Percentiles rank a stretch among this genome's conserved stretches.
Evolutionary conservation across 148 eudicot species (phyloP).

Genomic region (Heliosperma pusillum): DNA sequence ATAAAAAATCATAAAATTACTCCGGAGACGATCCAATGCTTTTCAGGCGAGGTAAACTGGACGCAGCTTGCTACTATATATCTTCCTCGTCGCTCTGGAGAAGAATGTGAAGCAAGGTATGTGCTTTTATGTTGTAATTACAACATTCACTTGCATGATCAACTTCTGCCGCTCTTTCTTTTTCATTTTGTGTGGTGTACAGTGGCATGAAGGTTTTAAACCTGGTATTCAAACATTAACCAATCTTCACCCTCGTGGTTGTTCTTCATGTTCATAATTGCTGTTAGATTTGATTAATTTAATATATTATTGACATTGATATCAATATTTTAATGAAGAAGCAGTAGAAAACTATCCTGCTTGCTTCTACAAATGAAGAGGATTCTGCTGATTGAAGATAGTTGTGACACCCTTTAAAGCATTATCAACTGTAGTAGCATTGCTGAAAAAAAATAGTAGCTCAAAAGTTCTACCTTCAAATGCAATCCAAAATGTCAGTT

Average conservation of each 20-base stretch:
- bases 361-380: not conserved
- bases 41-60: constrained; percentile 79
- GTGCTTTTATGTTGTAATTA: constrained; percentile 7
- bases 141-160: not conserved
- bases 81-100: constrained; percentile 55
- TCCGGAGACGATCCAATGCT: constrained; percentile 50
- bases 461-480: not conserved
- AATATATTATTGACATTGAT: not conserved
- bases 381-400: not conserved
- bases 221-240: not conserved
- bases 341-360: not conserved
- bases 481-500: too few species aligned
- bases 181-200: not conserved
- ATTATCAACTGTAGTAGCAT: not conserved
- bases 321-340: not conserved
- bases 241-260: not conserved
- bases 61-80: constrained; percentile 58
- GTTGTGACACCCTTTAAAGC: not conserved
- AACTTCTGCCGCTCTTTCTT: not conserved
- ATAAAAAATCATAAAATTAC: constrained; percentile 52
- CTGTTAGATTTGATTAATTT: not conserved
- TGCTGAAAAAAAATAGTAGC: not conserved
- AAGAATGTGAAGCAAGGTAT: constrained; percentile 81
- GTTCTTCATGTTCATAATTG: not conserved
- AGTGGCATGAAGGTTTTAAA: not conserved